A percentile compares a stretch with the other conserved stretches of the same genome.
Evolutionary conservation across 257 asterid genomes (phyloP).

Genomic region (Sherardia arvensis): DNA sequence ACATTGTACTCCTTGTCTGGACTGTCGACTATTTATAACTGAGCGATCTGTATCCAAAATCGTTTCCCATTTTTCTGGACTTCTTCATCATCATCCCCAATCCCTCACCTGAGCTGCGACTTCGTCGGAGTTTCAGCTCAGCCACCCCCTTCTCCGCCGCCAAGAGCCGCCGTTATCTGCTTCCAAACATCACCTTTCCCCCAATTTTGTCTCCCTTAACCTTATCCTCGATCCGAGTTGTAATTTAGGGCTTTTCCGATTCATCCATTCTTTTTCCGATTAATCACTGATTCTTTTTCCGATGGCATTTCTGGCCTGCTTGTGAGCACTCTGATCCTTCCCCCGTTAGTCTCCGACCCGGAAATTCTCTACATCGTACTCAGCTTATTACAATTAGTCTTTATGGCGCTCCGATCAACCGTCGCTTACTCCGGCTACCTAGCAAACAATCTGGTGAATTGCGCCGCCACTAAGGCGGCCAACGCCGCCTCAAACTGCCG

Average conservation of each 20-base stretch:
- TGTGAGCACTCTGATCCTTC: constrained; percentile 21
- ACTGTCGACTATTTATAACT: background rate
- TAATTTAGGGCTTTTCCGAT: constrained; percentile 17
- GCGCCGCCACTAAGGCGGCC: constrained; percentile 38
- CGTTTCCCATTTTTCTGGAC: background rate
- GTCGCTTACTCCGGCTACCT: constrained; percentile 67
- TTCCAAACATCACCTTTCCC: background rate
- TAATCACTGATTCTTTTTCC: constrained; percentile 17
- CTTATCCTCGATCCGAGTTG: background rate
- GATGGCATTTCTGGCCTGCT: constrained; percentile 16
- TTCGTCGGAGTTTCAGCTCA: constrained; percentile 3
- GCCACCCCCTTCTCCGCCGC: background rate
- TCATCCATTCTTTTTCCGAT: constrained; percentile 20
- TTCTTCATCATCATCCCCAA: background rate
- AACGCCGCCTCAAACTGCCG: constrained; percentile 35
- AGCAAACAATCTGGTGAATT: constrained; percentile 49
- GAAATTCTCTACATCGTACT: constrained; percentile 31
- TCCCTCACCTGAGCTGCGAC: constrained; percentile 1
- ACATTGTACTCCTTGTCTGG: background rate
- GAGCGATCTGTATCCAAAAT: background rate
- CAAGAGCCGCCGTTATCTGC: background rate
- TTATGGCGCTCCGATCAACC: constrained; percentile 85
- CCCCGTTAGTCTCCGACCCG: constrained; percentile 14
- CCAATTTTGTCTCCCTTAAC: background rate
- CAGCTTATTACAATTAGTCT: constrained; percentile 20